Conservation (phyloP, 805 yeast genomes). For the Zygotorulaspora sp. region DNA sequence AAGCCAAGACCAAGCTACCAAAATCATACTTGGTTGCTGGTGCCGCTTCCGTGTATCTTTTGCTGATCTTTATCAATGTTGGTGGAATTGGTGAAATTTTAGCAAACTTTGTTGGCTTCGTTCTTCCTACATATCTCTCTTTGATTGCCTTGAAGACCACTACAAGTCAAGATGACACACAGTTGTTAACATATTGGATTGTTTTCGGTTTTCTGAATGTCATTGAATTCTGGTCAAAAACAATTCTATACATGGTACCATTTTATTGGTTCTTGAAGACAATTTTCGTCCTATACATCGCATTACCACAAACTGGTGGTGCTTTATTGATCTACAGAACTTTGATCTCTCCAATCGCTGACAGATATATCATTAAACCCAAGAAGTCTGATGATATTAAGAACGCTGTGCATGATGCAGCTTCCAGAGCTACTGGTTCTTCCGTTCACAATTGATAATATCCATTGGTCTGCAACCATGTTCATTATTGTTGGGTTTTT, state of each 20-base stretch:
- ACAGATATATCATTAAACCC: constrained; percentile 32
- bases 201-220: constrained; percentile 92
- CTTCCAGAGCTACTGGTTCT: constrained; percentile 25
- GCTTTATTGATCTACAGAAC: constrained; percentile 65
- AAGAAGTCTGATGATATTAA: constrained; percentile 27
- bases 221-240: constrained; percentile 91
- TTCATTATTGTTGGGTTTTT: neutral
- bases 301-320: constrained; percentile 85
- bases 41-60: constrained; percentile 58
- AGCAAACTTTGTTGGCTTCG: constrained; percentile 88
- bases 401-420: constrained; percentile 33
- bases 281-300: constrained; percentile 76
- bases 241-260: constrained; percentile 93
- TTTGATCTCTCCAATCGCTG: constrained; percentile 62
- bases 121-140: constrained; percentile 85
- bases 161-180: constrained; percentile 70
- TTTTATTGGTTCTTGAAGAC: constrained; percentile 95
- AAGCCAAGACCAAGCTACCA: constrained; percentile 52
- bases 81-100: constrained; percentile 95
- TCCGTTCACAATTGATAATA: constrained; percentile 10
- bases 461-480: neutral
- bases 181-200: constrained; percentile 94
- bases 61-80: constrained; percentile 78
- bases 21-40: constrained; percentile 81
- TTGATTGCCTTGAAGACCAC: constrained; percentile 75